A percentile compares a stretch with the other conserved stretches of the same genome.
Conservation (phyloP, 2,329 filamentous ascomycete species). For the Fusarium tricinctum region DNA sequence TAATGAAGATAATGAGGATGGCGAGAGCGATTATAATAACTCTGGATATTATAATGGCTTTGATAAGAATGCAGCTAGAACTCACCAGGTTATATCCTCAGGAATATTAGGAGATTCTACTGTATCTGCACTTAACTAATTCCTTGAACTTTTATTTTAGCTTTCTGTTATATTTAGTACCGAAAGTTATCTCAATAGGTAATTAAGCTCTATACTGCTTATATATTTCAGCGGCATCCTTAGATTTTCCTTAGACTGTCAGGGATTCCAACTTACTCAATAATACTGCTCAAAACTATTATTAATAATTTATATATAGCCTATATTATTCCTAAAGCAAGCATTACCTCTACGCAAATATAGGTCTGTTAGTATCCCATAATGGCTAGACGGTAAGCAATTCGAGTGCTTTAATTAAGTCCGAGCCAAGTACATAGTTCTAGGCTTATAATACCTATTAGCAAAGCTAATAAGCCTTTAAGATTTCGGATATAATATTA, state of each 20-base stretch:
- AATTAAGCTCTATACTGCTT: constrained; percentile 3
- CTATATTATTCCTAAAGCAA: constrained; percentile 1
- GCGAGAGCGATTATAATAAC: not conserved
- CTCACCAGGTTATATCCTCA: not conserved
- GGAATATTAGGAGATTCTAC: not conserved
- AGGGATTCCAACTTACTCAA: not conserved
- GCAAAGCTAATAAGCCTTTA: not conserved
- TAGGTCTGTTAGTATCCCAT: not conserved
- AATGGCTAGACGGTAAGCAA: not conserved
- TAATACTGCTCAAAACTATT: not conserved
- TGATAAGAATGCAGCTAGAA: not conserved
- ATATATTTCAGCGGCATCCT: constrained; percentile 8
- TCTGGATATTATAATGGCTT: not conserved
- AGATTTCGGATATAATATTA: not conserved
- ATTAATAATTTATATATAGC: not conserved
- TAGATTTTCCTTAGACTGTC: not conserved
- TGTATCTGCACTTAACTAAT: not conserved
- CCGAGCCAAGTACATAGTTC: not conserved
- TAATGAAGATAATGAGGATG: not conserved
- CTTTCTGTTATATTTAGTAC: not conserved
- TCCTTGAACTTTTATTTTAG: constrained; percentile 1
- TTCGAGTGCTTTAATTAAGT: not conserved
- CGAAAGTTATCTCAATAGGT: not conserved
- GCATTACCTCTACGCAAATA: not conserved
- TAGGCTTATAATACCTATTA: not conserved